Evolutionary conservation across 2,329 filamentous ascomycete species (phyloP), one percentile per base, ranked within the genome.

Genomic region (Raffaelea albimanens): DNA sequence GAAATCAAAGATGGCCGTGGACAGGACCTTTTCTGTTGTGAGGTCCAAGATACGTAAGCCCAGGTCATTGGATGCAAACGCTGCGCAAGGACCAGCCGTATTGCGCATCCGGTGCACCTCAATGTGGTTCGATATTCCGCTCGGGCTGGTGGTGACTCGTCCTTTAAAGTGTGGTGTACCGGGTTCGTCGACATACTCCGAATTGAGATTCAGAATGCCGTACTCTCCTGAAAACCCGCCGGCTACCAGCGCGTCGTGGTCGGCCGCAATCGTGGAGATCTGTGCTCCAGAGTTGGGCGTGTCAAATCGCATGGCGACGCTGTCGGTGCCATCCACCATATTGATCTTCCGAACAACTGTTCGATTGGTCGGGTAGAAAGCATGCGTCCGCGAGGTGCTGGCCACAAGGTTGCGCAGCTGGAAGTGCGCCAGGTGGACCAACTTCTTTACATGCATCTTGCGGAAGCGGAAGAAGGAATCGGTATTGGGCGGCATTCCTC

Each of bases 111-210:
- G 62, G 56, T 81, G 69, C 10, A 84, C 63, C 53, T 82, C 73
- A 25, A 82, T 66, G 57, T 84, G 80, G 52, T 84, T 85, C 46
- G 79, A 82, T 50, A 84, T 83, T 33, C 75, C 75, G 51, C 73
- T 76, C 4, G 57, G 50, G 46, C 70, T 62, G 40, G 53, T 63
- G 23, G 70, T 81, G 49, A 73, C 72, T 48, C 61, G 70, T 1
- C 75, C 75, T 40, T 71, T 64, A 10, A 64, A 60, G 46, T 60
- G 66, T 2, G 55, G 55, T 20, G 56, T 59, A 33, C 53, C 58
- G 33, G 67, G 63, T 2, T 58, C 54, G 39, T 40, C 45, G 5
- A 45, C 25, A 38, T 43, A 52, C 13, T 55, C 56, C 21, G 68
- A 63, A 46, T 74, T 62, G 16, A 78, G 56, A 29, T 63, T 60